Conservation (phyloP, 768 basidiomycete species). For the Hericium alpestre region DNA sequence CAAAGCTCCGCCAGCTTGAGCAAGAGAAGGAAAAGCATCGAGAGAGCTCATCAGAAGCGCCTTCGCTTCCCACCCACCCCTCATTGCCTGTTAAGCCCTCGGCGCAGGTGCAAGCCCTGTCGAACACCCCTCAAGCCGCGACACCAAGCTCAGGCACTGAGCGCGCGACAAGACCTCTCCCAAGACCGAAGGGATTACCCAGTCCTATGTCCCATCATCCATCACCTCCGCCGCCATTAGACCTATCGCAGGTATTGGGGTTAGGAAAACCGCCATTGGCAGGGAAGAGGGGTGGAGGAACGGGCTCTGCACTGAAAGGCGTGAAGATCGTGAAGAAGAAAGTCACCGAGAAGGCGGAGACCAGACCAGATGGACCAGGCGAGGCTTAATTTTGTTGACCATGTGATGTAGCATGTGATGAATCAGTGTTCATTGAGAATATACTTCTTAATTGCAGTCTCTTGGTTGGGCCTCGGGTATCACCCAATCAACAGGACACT, state of each 20-base stretch:
- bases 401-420: too few relatives aligned
- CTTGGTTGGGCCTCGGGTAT: too few relatives aligned
- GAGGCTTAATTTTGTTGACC: background rate
- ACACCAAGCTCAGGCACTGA: constrained; percentile 1
- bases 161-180: background rate
- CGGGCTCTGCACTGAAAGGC: constrained; percentile 13
- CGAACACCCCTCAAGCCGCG: background rate
- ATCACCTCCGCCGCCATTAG: background rate
- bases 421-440: too few relatives aligned
- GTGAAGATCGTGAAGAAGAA: constrained; percentile 19
- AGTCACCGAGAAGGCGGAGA: background rate
- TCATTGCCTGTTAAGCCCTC: constrained; percentile 7
- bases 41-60: background rate
- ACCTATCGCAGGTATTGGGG: background rate
- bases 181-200: background rate
- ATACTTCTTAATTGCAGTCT: too few relatives aligned
- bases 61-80: constrained; percentile 24
- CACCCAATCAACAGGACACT: too few relatives aligned
- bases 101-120: background rate
- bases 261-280: background rate
- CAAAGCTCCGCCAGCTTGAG: constrained; percentile 80
- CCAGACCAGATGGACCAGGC: background rate
- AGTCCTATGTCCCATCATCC: background rate
- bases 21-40: constrained; percentile 14
- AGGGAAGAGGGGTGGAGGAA: background rate